Base-by-base conservation (phyloP, 768 basidiomycete genomes). In the Dioszegia hungarica region DNA sequence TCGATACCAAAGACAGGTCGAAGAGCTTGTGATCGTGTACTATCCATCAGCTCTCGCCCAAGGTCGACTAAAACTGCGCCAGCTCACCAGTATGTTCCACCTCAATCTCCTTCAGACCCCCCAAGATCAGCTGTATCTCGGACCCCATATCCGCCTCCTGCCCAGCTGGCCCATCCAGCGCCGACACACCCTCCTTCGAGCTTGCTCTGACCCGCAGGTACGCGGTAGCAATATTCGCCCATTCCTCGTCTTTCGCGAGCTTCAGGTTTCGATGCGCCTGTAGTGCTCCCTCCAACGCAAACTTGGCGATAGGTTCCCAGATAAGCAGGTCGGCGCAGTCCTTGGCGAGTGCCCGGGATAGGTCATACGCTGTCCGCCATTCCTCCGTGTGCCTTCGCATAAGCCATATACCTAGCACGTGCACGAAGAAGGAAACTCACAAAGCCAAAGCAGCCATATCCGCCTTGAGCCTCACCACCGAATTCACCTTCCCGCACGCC, bases 371-470 rank as follows among this genome's bases (percentile, higher is more conserved):
- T 29, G 45, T n/a, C 4, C 27, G 17, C 62, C 63, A 72, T 33
- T 68, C 57, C 29, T 63, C 27, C 11, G 58, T 53, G 20, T 61
- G 54, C n/a, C 61, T 64, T 20, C 24, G 5, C 9, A 39, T 61
- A 36, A 54, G 61, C 58, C 3, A 14, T 3, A 10, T 33, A 34
- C 37, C 11, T 28, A 40, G 49, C 34, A 17, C n/a, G n/a, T n/a
- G n/a, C 33, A 14, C 3, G 36, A 24, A 43, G 22, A 14, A 27
- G 20, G n/a, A 5, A 22, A 38, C 90, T 62, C 78, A 97, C 94
- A 86, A 75, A 62, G 97, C 92, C 34, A 98, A 81, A 15, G 88
- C 89, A 2, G 92, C 94, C 15, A 97, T 79, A 66, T 82, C 86
- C 1, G 88, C 89, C 60, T 92, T 88, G 46, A 97, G 77, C 64